These are phyloP conservation scores for Termitomyces sp. DNA, from an alignment of 768 basidiomycete species.

Conservation along the genomic window DNA sequence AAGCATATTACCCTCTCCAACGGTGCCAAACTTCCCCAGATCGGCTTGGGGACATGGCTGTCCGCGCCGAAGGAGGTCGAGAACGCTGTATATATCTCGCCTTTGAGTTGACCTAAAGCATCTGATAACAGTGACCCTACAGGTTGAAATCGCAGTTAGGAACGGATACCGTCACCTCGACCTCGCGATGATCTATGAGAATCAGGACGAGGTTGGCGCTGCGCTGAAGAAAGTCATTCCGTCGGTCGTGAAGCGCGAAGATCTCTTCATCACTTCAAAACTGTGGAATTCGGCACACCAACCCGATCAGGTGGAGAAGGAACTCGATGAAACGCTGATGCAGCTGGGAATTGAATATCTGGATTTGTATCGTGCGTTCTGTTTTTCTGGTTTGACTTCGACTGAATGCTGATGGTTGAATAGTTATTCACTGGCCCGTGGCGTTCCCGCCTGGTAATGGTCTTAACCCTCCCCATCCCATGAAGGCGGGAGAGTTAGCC, in stretches of 20 bases:
- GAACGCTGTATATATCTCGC: slow-evolving; percentile 44
- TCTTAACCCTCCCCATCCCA: slow-evolving; percentile 48
- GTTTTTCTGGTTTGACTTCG: not conserved
- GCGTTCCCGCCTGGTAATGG: slow-evolving; percentile 56
- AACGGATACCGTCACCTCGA: slow-evolving; percentile 85
- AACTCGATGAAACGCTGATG: slow-evolving; percentile 69
- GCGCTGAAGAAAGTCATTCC: slow-evolving; percentile 76
- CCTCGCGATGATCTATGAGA: slow-evolving; percentile 73
- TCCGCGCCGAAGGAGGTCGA: slow-evolving; percentile 74
- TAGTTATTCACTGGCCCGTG: slow-evolving; percentile 82
- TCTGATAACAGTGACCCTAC: not conserved
- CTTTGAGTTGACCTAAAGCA: not conserved
- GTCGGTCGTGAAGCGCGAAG: slow-evolving; percentile 71
- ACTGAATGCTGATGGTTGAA: not conserved
- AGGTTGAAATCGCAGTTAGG: slow-evolving; percentile 74
- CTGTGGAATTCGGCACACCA: slow-evolving; percentile 77
- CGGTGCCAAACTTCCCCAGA: slow-evolving; percentile 59
- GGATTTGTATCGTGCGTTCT: slow-evolving; percentile 67
- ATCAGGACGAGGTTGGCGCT: slow-evolving; percentile 73
- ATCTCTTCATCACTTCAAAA: slow-evolving; percentile 79
- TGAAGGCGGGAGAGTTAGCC: slow-evolving; percentile 38
- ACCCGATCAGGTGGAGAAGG: slow-evolving; percentile 62
- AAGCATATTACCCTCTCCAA: slow-evolving; percentile 36
- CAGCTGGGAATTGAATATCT: slow-evolving; percentile 74
- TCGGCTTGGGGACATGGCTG: slow-evolving; percentile 83